Evolutionary conservation across 2,329 filamentous ascomycete genomes (phyloP), one percentile per base, ranked within the genome.

Genomic region (Pezicula neosporulosa): DNA sequence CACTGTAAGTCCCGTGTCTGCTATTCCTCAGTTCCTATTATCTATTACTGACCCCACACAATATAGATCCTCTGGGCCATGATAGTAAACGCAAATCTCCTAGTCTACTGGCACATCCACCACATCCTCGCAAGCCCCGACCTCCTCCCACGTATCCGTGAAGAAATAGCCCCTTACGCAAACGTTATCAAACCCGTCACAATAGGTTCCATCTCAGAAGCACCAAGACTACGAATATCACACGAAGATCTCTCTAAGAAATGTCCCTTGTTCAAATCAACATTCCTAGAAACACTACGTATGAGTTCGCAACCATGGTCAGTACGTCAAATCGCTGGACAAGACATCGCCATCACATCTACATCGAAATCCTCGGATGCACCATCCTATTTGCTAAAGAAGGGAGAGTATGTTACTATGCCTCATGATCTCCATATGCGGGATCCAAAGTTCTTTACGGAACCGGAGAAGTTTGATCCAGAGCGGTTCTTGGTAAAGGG

Each of bases 41-140:
- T 39, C 21, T n/a, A 27, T 38, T 36, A 33, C 30, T 37, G 12
- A 37, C 15, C 35, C 7, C 42, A 49, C 27, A 51, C 27, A 21
- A 18, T 36, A n/a, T 28, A 66, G 63, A 60, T 82, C 7, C 63
- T 81, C 21, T 83, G 79, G 78, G 77, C 77, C 9, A 67, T 77
- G 60, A 76, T 79, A 56, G 75, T 74, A 15, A 80, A 82, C 56
- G 70, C 75, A 5, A 75, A 75, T 47, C 70, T 72, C 4, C 63
- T 82, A 49, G 69, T 74, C n/a, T 79, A 77, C 60, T 80, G 77
- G 76, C 71, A 73, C 54, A 55, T 78, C 8, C 63, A 75, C 24
- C 72, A 75, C 45, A 70, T 80, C 37, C 70, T 73, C 49, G 64
- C 70, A 1, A 69, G 70, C 13, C 65, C 68, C 2, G 60, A 60